phyloP scores from a whole-genome alignment of 495 filamentous ascomycete species.

The Talaromyces trachyspermus region DNA sequence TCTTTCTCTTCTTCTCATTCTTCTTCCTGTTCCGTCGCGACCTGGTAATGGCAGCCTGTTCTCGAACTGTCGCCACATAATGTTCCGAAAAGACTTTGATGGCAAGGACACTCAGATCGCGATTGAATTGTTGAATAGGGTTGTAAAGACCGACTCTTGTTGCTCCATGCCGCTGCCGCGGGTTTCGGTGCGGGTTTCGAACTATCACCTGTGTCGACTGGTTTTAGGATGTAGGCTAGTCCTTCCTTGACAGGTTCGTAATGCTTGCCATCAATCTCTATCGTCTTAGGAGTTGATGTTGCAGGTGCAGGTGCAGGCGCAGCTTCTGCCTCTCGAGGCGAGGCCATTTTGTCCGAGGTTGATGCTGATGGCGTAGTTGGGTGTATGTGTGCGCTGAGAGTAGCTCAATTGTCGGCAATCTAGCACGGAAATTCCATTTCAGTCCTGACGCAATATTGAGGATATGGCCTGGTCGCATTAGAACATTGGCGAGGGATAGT shows the following conservation, averaged over 20 bases:
- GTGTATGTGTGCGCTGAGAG: too few relatives aligned
- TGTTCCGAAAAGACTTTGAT: constrained; percentile 79
- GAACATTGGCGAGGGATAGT: background rate
- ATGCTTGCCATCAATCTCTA: constrained; percentile 38
- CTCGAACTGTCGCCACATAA: constrained; percentile 30
- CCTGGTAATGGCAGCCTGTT: constrained; percentile 28
- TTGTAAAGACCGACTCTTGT: constrained; percentile 87
- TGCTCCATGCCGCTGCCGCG: constrained; percentile 42
- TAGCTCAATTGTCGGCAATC: too few relatives aligned
- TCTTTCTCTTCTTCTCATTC: constrained; percentile 42
- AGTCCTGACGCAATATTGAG: too few relatives aligned
- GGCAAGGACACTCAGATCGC: constrained; percentile 85
- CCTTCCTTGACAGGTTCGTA: constrained; percentile 66
- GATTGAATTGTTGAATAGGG: constrained; percentile 97
- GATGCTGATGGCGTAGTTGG: background rate
- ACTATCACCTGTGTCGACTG: constrained; percentile 31
- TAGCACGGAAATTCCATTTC: too few relatives aligned
- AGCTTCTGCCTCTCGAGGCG: too few relatives aligned
- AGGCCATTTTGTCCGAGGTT: background rate
- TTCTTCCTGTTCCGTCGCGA: constrained; percentile 24
- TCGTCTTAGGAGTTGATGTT: constrained; percentile 1
- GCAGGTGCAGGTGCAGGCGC: background rate
- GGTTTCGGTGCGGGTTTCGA: constrained; percentile 21
- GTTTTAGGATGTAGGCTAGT: constrained; percentile 56
- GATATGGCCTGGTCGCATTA: background rate